A percentile compares a stretch with the other conserved stretches of the same genome.
These are phyloP conservation scores for Trichoderma endophyticum DNA, from an alignment of 2,329 filamentous ascomycete genomes.

Conservation along the genomic window DNA sequence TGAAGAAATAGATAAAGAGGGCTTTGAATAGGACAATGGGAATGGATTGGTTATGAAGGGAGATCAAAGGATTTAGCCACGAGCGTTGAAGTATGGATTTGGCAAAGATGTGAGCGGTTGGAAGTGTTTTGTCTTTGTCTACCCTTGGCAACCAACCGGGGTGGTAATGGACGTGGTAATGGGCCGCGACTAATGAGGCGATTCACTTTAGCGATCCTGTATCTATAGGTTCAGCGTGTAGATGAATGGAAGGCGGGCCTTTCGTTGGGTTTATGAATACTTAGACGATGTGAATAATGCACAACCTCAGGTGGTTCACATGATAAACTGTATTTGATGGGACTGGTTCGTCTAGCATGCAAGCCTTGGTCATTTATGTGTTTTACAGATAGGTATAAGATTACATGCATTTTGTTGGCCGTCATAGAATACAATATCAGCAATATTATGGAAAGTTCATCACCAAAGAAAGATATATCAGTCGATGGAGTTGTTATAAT, in stretches of 20 bases:
- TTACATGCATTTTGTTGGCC: neutral
- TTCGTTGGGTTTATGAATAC: neutral
- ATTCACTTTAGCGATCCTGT: neutral
- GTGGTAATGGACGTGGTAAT: neutral
- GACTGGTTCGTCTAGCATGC: too few relatives aligned
- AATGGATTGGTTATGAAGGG: neutral
- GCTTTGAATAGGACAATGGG: slow-evolving; percentile 42
- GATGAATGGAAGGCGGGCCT: slow-evolving; percentile 3
- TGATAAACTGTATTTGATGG: neutral
- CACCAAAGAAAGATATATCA: neutral
- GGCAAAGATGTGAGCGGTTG: neutral
- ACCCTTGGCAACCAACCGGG: neutral
- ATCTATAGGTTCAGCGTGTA: neutral
- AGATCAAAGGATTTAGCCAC: neutral
- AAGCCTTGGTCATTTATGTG: neutral
- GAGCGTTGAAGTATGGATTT: neutral
- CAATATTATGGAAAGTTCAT: neutral
- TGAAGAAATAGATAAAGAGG: slow-evolving; percentile 30
- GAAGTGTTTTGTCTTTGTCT: neutral
- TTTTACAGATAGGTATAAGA: neutral
- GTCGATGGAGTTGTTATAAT: neutral
- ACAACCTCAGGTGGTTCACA: neutral
- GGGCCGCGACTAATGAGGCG: neutral
- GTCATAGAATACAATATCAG: too few relatives aligned
- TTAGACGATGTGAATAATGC: neutral